Conservation (phyloP, 768 basidiomycete species). For the Suillus brevipes region DNA sequence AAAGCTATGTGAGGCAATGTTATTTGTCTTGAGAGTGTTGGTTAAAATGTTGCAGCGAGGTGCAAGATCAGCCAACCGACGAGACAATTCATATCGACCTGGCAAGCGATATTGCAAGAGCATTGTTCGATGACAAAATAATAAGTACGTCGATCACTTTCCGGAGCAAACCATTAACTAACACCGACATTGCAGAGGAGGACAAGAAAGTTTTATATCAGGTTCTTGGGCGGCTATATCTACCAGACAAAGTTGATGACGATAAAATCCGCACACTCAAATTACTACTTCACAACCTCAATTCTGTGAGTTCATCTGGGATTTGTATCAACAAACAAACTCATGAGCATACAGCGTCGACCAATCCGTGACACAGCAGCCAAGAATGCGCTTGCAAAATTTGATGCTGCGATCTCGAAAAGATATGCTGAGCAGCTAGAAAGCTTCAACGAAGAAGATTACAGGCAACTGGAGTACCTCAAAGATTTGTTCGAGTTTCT, state of each 20-base stretch:
- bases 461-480: slow-evolving; percentile 60
- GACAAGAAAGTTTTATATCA: slow-evolving; percentile 65
- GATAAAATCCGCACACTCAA: slow-evolving; percentile 65
- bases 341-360: slow-evolving; percentile 44
- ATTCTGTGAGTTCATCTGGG: slow-evolving; percentile 41
- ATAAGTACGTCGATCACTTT: slow-evolving; percentile 45
- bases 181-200: slow-evolving; percentile 42
- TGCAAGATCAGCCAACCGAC: slow-evolving; percentile 40
- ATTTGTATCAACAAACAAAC: not conserved
- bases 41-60: slow-evolving; percentile 32
- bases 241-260: slow-evolving; percentile 72
- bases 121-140: slow-evolving; percentile 48
- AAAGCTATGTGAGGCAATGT: slow-evolving; percentile 56
- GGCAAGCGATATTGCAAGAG: slow-evolving; percentile 50
- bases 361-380: slow-evolving; percentile 57
- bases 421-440: slow-evolving; percentile 71
- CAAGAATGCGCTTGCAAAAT: slow-evolving; percentile 71
- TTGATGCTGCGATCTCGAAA: slow-evolving; percentile 66
- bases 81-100: slow-evolving; percentile 54
- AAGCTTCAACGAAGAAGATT: slow-evolving; percentile 71
- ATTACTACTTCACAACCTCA: slow-evolving; percentile 59
- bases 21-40: not conserved
- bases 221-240: slow-evolving; percentile 57
- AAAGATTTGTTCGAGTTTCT: slow-evolving; percentile 67
- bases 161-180: not conserved